phyloP scores from a whole-genome alignment of 192 early-diverging fungal genomes.

The Cladochytrium replicatum region DNA sequence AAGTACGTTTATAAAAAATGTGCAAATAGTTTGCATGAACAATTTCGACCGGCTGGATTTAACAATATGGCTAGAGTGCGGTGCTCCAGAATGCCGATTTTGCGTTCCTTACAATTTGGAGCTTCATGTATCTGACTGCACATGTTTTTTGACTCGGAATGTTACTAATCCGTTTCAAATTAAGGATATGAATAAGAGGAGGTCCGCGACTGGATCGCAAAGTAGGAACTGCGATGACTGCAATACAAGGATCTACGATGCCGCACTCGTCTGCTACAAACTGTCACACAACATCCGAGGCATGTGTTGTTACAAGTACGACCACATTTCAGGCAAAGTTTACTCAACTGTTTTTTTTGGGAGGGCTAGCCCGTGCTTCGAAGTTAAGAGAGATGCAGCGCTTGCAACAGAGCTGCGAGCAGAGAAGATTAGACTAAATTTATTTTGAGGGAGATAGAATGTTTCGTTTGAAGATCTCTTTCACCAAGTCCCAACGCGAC shows the following conservation, averaged over 20 bases:
- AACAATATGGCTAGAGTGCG: slow-evolving; percentile 44
- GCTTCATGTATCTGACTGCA: slow-evolving; percentile 15
- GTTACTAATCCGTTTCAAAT: not conserved
- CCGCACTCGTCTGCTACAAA: slow-evolving; percentile 35
- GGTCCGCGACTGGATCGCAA: slow-evolving; percentile 56
- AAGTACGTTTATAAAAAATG: too few species aligned
- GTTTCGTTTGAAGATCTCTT: slow-evolving; percentile 6
- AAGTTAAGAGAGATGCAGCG: slow-evolving; percentile 38
- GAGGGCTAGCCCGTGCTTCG: slow-evolving; percentile 44
- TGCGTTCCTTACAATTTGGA: slow-evolving; percentile 45
- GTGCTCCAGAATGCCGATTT: slow-evolving; percentile 48
- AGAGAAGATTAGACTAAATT: slow-evolving; percentile 61
- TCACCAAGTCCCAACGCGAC: not conserved
- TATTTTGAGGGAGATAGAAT: slow-evolving; percentile 42
- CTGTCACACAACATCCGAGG: slow-evolving; percentile 32
- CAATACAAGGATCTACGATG: slow-evolving; percentile 41
- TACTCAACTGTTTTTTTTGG: not conserved
- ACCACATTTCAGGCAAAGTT: not conserved
- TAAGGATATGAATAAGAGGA: slow-evolving; percentile 18
- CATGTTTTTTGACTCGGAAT: not conserved
- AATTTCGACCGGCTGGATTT: slow-evolving; percentile 44
- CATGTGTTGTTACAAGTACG: slow-evolving; percentile 51
- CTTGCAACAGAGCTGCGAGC: slow-evolving; percentile 42
- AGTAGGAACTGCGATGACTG: slow-evolving; percentile 47
- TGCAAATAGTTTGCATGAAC: too few species aligned